Evolutionary conservation across 1,284 basidiomycete species (phyloP).

Genomic region (Boletus hoseneyae): DNA sequence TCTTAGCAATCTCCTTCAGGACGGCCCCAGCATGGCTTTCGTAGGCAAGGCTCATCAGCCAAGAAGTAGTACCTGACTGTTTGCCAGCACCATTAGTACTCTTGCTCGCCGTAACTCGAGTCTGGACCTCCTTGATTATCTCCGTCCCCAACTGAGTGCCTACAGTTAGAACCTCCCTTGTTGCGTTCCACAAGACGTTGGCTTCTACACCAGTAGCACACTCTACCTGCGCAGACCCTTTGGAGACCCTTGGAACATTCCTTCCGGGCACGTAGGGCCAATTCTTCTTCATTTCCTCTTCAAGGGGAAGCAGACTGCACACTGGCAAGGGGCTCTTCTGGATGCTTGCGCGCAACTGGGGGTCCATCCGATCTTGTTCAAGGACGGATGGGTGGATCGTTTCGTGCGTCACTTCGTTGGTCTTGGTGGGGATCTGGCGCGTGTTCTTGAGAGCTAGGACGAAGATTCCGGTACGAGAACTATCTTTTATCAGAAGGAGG

Average conservation of each 20-base stretch:
- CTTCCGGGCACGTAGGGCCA: slow-evolving; percentile 41
- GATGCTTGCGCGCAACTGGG: slow-evolving; percentile 37
- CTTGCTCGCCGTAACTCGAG: slow-evolving; percentile 6
- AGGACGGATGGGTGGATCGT: slow-evolving; percentile 59
- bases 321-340: slow-evolving; percentile 44
- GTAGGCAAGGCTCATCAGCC: slow-evolving; percentile 25
- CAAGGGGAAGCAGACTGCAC: slow-evolving; percentile 45
- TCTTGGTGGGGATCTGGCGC: slow-evolving; percentile 46
- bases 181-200: slow-evolving; percentile 14
- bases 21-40: slow-evolving; percentile 25
- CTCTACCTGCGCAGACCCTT: slow-evolving; percentile 9
- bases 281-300: slow-evolving; percentile 44
- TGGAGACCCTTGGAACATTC: slow-evolving; percentile 11
- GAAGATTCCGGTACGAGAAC: slow-evolving; percentile 54
- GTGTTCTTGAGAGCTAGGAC: slow-evolving; percentile 40
- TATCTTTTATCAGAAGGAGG: slow-evolving; percentile 25
- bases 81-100: slow-evolving; percentile 10
- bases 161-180: slow-evolving; percentile 15
- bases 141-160: slow-evolving; percentile 20
- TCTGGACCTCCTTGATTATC: slow-evolving; percentile 24
- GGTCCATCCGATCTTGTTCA: slow-evolving; percentile 39
- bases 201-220: slow-evolving; percentile 2
- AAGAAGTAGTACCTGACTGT: slow-evolving; percentile 24
- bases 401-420: slow-evolving; percentile 53
- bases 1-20: slow-evolving; percentile 18